These are phyloP conservation scores for Colletotrichum coccodes DNA, from an alignment of 2,329 filamentous ascomycete genomes.

Conservation along the genomic window DNA sequence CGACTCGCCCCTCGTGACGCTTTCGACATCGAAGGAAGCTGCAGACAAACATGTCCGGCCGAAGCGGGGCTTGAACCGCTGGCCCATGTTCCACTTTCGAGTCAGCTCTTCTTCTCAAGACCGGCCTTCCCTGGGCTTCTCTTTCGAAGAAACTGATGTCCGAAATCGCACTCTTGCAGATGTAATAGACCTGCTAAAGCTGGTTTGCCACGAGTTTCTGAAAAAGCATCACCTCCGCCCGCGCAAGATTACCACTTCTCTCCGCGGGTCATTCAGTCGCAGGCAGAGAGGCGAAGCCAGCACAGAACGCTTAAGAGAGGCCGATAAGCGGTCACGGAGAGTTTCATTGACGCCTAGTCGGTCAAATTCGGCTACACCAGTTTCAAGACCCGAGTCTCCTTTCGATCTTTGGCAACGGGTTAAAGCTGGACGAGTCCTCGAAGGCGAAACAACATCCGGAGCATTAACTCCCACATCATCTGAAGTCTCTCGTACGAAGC, in stretches of 20 bases:
- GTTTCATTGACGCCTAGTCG: constrained; percentile 2
- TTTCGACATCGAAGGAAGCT: constrained; percentile 50
- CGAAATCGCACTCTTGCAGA: constrained; percentile 56
- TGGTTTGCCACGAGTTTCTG: constrained; percentile 79
- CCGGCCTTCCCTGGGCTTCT: background rate
- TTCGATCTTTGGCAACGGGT: constrained; percentile 52
- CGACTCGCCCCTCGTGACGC: constrained; percentile 50
- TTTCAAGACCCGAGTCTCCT: constrained; percentile 36
- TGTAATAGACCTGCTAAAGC: constrained; percentile 72
- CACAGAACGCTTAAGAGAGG: background rate
- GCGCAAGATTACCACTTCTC: constrained; percentile 41
- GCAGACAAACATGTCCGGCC: constrained; percentile 60
- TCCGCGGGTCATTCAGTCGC: background rate
- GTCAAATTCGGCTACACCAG: constrained; percentile 18
- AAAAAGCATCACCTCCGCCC: constrained; percentile 77
- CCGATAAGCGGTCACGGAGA: background rate
- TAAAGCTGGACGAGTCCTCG: constrained; percentile 39
- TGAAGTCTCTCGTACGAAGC: too few species aligned
- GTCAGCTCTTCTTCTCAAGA: constrained; percentile 53
- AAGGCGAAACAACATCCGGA: background rate
- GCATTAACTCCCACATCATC: background rate
- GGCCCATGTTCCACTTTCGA: constrained; percentile 90
- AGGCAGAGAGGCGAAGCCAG: background rate
- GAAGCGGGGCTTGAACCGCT: constrained; percentile 78
- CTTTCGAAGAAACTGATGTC: constrained; percentile 51